Percentiles rank a stretch among this genome's conserved stretches.
Conservation (phyloP, 176 grass and related monocot genomes). For the Zizania latifolia region DNA sequence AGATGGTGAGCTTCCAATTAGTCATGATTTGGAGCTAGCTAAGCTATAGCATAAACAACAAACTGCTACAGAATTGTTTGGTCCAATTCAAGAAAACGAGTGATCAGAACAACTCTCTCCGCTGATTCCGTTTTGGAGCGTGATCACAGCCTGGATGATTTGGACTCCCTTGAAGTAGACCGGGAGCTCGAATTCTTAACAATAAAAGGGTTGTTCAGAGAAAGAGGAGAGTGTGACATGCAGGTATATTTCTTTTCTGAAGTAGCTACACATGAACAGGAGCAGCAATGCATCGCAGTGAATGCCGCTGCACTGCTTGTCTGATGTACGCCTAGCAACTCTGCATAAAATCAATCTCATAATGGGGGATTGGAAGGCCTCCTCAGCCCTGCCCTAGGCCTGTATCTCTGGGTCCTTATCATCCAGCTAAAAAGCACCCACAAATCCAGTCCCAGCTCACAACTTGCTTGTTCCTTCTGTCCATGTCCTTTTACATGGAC, state of each 20-base stretch:
- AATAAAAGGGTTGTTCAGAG: not conserved
- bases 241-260: not conserved
- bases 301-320: constrained; percentile 18
- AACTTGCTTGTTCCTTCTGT: constrained; percentile 49
- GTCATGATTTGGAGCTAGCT: constrained; percentile 14
- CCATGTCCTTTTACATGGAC: constrained; percentile 21
- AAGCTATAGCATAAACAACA: not conserved
- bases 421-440: constrained; percentile 43
- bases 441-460: constrained; percentile 32
- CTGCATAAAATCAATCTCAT: not conserved
- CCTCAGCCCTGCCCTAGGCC: not conserved
- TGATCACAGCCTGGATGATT: constrained; percentile 60
- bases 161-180: constrained; percentile 33
- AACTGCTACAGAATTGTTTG: not conserved
- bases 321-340: constrained; percentile 23
- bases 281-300: constrained; percentile 12
- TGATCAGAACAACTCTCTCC: constrained; percentile 12
- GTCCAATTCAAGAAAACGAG: constrained; percentile 27
- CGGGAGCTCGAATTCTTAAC: constrained; percentile 9
- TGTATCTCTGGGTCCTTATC: constrained; percentile 32
- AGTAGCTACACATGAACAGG: constrained; percentile 26
- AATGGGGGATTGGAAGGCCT: not conserved
- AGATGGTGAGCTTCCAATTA: constrained; percentile 11
- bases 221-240: not conserved
- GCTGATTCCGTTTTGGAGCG: constrained; percentile 34